phyloP scores from a whole-genome alignment of 495 filamentous ascomycete genomes.

The Penicillium maclennaniae region DNA sequence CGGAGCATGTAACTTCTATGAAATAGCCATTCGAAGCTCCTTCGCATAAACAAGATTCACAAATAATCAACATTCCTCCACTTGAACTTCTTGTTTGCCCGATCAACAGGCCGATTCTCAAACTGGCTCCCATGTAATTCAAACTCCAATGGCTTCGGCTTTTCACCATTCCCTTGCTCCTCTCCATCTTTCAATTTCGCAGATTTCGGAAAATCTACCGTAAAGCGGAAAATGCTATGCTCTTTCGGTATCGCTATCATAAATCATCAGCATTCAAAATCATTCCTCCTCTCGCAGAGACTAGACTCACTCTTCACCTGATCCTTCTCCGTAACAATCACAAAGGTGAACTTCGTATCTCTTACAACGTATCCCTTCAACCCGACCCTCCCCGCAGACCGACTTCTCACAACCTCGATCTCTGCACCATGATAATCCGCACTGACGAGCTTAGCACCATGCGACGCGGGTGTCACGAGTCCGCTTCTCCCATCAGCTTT shows the following conservation, averaged over 20 bases:
- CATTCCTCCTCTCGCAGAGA: neutral
- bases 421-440: constrained; percentile 89
- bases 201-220: constrained; percentile 50
- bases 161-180: constrained; percentile 1
- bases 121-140: constrained; percentile 89
- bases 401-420: constrained; percentile 76
- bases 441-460: constrained; percentile 65
- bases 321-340: constrained; percentile 65
- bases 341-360: constrained; percentile 83
- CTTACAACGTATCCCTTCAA: constrained; percentile 80
- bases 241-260: constrained; percentile 79
- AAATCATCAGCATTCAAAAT: constrained; percentile 2
- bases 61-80: constrained; percentile 64
- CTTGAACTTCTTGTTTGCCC: constrained; percentile 90
- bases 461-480: constrained; percentile 47
- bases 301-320: constrained; percentile 56
- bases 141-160: constrained; percentile 57
- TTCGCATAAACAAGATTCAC: constrained; percentile 29
- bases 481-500: constrained; percentile 37
- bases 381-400: constrained; percentile 78
- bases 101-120: constrained; percentile 72
- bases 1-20: neutral
- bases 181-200: constrained; percentile 12
- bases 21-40: neutral
- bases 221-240: constrained; percentile 77